Evolutionary conservation across 2,329 filamentous ascomycete species (phyloP), one percentile per base, ranked within the genome.

Genomic region (Arthroderma sp.): DNA sequence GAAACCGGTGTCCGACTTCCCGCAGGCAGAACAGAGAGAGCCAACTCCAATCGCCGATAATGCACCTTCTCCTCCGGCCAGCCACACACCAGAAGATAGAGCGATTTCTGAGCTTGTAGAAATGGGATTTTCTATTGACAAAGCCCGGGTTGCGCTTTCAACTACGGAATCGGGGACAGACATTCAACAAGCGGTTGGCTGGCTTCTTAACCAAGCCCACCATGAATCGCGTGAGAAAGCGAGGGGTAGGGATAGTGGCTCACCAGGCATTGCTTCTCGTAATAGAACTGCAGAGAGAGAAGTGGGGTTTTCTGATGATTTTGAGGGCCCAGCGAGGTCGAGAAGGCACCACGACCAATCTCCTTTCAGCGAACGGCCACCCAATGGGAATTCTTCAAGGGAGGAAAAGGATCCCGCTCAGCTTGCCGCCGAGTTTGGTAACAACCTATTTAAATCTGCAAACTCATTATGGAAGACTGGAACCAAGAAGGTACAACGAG

Each of bases 401-500:
- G 40, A 44, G 10, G 83, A 87, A 1, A 78, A 72, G 43, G 89
- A 95, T 54, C 72, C 94, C 45, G 72, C 85, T 10, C 86, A 89
- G 57, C 75, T 82, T 37, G 89, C 89, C 2, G 79, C 86, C 4
- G 83, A 88, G 31, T 73, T 96, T 57, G 85, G 91, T 0, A 86
- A 70, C 38, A 93, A 75, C 50, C 65, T 98, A 8, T 80, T 96
- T 62, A 98, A 98, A 62, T 91, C 88, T 2, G 91, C 91, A 1
- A 94, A 93, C 53, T 89, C 86, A 1, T 67, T 96, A 0, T 98
- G 91, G 91, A 98, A 94, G 60, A 85, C 83, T 3, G 81, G 89
- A 0, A 86, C 88, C 58, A 98, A 94, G 65, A 88, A 86, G 60
- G 77, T 96, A 47, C 86, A 94, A 56, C 86, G 91, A 63, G 89